Conservation (phyloP, 192 early-diverging fungal species). For the Backusella parvicylindrica region DNA sequence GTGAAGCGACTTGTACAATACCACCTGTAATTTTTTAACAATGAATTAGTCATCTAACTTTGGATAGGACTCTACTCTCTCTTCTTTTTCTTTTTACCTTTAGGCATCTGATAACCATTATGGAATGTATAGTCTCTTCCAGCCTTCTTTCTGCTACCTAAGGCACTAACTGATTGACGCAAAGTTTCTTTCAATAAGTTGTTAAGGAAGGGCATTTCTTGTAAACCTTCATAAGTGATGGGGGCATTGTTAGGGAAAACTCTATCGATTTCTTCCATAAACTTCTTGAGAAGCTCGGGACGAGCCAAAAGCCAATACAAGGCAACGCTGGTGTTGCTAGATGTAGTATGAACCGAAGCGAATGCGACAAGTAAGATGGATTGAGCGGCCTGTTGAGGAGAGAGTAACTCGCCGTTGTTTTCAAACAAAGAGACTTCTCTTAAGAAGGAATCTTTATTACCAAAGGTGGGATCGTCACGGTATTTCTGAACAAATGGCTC, state of each 20-base stretch:
- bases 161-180: conserved; percentile 9
- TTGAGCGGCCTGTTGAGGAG: not conserved
- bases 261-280: conserved; percentile 16
- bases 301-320: conserved; percentile 24
- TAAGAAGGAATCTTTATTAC: not conserved
- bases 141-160: conserved; percentile 14
- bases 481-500: conserved; percentile 1
- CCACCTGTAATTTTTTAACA: not conserved
- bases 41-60: not conserved
- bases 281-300: conserved; percentile 7
- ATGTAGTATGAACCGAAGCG: conserved; percentile 27
- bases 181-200: conserved; percentile 19
- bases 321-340: not conserved
- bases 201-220: conserved; percentile 21
- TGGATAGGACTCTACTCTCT: not conserved
- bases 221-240: conserved; percentile 14
- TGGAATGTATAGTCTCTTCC: conserved; percentile 13
- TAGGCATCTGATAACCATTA: conserved; percentile 18
- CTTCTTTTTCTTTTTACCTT: not conserved
- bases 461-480: not conserved
- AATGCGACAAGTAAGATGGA: conserved; percentile 20
- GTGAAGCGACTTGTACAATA: conserved; percentile 3
- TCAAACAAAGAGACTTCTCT: not conserved
- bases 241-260: not conserved
- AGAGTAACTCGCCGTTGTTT: not conserved